These are phyloP conservation scores for Botryobasidium botryosum DNA, from an alignment of 768 basidiomycete genomes.

Conservation along the genomic window DNA sequence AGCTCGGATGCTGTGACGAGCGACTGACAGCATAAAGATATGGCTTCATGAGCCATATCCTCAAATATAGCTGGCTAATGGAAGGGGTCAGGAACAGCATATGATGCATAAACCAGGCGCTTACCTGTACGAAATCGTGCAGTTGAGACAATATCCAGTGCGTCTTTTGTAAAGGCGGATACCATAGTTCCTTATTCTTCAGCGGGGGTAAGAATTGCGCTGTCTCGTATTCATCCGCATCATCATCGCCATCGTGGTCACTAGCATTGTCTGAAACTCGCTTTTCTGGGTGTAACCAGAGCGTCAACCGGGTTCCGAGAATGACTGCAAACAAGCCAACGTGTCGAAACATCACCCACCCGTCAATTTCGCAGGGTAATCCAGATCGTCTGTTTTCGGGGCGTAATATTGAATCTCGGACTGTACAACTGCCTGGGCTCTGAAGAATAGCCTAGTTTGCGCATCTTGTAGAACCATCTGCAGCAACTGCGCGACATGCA, in stretches of 20 bases:
- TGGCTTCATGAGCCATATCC: slow-evolving; percentile 89
- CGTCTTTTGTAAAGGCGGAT: slow-evolving; percentile 72
- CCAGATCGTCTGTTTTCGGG: slow-evolving; percentile 61
- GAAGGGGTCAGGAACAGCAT: background rate
- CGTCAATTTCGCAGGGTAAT: slow-evolving; percentile 70
- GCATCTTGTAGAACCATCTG: slow-evolving; percentile 91
- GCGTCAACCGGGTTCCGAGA: background rate
- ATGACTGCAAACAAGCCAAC: background rate
- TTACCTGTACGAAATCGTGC: slow-evolving; percentile 81
- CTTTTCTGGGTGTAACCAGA: background rate
- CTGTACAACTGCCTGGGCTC: slow-evolving; percentile 84
- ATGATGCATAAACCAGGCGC: slow-evolving; percentile 10
- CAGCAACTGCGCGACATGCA: slow-evolving; percentile 69
- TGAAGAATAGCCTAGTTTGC: slow-evolving; percentile 89
- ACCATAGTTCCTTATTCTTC: slow-evolving; percentile 57
- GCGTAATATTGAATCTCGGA: slow-evolving; percentile 73
- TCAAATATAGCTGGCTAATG: slow-evolving; percentile 82
- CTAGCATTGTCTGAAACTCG: background rate
- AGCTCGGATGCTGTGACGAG: slow-evolving; percentile 55
- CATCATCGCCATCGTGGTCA: background rate
- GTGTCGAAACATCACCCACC: slow-evolving; percentile 27
- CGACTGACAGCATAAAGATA: slow-evolving; percentile 66
- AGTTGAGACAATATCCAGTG: slow-evolving; percentile 85
- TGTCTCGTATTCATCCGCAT: background rate
- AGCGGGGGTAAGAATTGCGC: background rate